These are phyloP conservation scores for Beta lomatogona DNA, from an alignment of 179 eudicot species.

Conservation along the genomic window DNA sequence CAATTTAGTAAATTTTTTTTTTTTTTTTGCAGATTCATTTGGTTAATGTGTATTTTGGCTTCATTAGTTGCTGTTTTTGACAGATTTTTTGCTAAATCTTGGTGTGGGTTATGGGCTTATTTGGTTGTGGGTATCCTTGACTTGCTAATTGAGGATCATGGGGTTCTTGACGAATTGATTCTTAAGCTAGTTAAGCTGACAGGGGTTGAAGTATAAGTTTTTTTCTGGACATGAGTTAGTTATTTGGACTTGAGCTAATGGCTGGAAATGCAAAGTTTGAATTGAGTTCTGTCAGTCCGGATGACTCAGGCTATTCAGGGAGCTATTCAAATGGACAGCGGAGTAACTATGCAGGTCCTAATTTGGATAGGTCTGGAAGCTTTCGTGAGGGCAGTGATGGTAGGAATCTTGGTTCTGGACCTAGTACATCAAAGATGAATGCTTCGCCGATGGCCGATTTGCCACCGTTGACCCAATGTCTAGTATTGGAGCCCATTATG, in stretches of 20 bases:
- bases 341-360: slow-evolving; percentile 52
- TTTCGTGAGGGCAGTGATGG: slow-evolving; percentile 73
- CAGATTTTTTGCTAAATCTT: slow-evolving; percentile 23
- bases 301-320: slow-evolving; percentile 52
- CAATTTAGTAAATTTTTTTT: neutral
- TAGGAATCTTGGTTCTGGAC: slow-evolving; percentile 53
- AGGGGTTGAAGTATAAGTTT: slow-evolving; percentile 19
- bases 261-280: slow-evolving; percentile 75
- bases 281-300: slow-evolving; percentile 67
- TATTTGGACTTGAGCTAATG: slow-evolving; percentile 45
- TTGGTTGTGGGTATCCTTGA: slow-evolving; percentile 15
- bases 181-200: slow-evolving; percentile 22
- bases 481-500: slow-evolving; percentile 66
- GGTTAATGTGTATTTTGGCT: neutral
- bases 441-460: slow-evolving; percentile 41
- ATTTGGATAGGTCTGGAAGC: slow-evolving; percentile 78
- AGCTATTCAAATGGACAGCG: slow-evolving; percentile 61
- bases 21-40: neutral
- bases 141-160: slow-evolving; percentile 16
- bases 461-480: slow-evolving; percentile 53
- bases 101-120: slow-evolving; percentile 14
- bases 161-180: slow-evolving; percentile 26
- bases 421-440: slow-evolving; percentile 47
- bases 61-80: slow-evolving; percentile 29
- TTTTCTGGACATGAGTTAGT: slow-evolving; percentile 42